phyloP scores from a whole-genome alignment of 148 eudicot genomes.

The Heliamphora exappendiculata region DNA sequence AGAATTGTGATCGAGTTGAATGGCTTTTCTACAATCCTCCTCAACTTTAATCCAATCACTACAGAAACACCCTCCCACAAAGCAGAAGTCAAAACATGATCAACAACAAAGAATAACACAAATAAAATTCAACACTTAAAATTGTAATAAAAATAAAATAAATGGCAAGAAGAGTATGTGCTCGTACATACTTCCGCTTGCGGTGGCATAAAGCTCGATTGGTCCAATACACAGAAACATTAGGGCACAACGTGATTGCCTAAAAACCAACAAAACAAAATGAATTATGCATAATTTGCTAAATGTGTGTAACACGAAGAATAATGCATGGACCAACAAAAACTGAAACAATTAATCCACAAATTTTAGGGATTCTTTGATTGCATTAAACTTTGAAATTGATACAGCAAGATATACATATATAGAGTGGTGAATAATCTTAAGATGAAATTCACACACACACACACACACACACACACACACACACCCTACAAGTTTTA shows the following conservation, averaged over 20 bases:
- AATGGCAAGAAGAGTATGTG: background rate
- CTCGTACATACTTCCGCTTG: slow-evolving; percentile 54
- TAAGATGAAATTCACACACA: too few species aligned
- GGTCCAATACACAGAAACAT: slow-evolving; percentile 60
- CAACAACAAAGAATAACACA: background rate
- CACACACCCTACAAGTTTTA: too few species aligned
- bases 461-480: too few species aligned
- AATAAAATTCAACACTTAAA: background rate
- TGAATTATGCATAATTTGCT: too few species aligned
- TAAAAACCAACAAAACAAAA: background rate
- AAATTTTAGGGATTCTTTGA: too few species aligned
- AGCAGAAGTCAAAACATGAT: background rate
- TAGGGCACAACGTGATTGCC: slow-evolving; percentile 10
- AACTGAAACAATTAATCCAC: background rate
- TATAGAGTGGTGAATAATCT: too few species aligned
- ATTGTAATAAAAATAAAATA: background rate
- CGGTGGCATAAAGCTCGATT: slow-evolving; percentile 60
- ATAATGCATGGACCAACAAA: background rate
- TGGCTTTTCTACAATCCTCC: slow-evolving; percentile 75
- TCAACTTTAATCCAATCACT: slow-evolving; percentile 82
- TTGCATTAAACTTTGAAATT: too few species aligned
- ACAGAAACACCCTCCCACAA: background rate
- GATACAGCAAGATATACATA: too few species aligned
- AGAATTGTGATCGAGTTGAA: slow-evolving; percentile 66
- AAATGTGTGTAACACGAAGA: background rate